These are phyloP conservation scores for Aspergillus saccharolyticus DNA, from an alignment of 495 filamentous ascomycete genomes.

Conservation along the genomic window DNA sequence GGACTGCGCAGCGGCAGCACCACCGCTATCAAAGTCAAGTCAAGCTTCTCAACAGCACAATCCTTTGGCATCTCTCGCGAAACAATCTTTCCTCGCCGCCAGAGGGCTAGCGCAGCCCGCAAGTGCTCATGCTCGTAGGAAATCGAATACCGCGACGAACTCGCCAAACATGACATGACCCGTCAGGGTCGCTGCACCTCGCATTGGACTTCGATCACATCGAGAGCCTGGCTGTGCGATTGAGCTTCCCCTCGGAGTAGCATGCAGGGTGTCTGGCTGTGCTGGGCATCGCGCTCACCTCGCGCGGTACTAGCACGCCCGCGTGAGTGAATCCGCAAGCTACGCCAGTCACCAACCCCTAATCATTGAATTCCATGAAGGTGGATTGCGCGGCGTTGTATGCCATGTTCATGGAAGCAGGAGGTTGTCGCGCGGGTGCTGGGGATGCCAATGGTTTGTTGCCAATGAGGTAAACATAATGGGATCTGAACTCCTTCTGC, in stretches of 20 bases:
- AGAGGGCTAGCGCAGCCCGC: conserved; percentile 21
- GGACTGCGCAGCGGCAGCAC: no score
- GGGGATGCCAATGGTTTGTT: conserved; percentile 12
- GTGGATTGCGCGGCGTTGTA: conserved; percentile 25
- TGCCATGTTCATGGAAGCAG: no score
- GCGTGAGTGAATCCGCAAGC: conserved; percentile 24
- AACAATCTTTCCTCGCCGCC: no score
- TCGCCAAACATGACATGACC: conserved; percentile 4
- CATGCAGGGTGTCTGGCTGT: no score
- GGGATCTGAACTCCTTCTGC: no score
- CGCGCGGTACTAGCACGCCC: conserved; percentile 38
- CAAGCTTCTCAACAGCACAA: no score
- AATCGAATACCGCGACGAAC: not conserved
- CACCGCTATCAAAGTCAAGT: no score
- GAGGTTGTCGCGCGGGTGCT: conserved; percentile 22
- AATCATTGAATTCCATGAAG: conserved; percentile 39
- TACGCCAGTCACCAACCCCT: conserved; percentile 36
- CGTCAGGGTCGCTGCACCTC: not conserved
- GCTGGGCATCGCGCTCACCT: conserved; percentile 32
- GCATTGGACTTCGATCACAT: conserved; percentile 21
- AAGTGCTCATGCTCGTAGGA: conserved; percentile 11
- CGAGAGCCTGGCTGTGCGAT: conserved; percentile 24
- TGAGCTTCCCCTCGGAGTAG: no score
- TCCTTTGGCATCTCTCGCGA: no score
- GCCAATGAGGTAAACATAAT: no score